phyloP scores from a whole-genome alignment of 352 stramenopile species.

The Pythium angustatum region DNA sequence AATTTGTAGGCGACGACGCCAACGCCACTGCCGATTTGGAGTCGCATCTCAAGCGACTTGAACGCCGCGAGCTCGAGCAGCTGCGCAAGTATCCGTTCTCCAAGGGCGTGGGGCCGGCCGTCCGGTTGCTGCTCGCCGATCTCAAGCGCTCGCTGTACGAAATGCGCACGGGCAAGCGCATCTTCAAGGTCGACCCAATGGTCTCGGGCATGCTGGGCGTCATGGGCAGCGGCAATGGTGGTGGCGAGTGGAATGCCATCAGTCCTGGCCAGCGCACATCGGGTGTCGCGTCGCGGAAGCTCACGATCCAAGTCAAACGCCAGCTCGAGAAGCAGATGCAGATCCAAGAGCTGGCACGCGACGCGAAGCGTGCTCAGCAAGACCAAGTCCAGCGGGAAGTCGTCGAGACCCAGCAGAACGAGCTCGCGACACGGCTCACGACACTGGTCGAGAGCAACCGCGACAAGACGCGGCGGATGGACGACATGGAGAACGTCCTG shows the following conservation, averaged over 20 bases:
- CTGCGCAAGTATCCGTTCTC: slow-evolving; percentile 66
- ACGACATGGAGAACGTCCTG: slow-evolving; percentile 60
- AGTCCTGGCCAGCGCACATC: neutral
- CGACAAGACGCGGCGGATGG: slow-evolving; percentile 56
- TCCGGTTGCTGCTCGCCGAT: slow-evolving; percentile 40
- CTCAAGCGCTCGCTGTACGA: slow-evolving; percentile 48
- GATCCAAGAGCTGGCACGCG: slow-evolving; percentile 15
- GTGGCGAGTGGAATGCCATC: neutral
- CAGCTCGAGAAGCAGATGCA: slow-evolving; percentile 54
- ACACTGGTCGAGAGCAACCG: slow-evolving; percentile 55
- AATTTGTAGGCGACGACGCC: neutral
- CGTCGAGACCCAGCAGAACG: slow-evolving; percentile 38
- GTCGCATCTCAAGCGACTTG: slow-evolving; percentile 22
- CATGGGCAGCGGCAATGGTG: slow-evolving; percentile 5
- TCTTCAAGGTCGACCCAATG: slow-evolving; percentile 58
- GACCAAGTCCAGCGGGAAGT: slow-evolving; percentile 31
- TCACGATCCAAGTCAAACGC: slow-evolving; percentile 43
- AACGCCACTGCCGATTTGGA: slow-evolving; percentile 32
- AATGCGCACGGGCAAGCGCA: slow-evolving; percentile 42
- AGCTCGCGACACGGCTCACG: slow-evolving; percentile 45
- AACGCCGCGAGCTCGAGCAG: slow-evolving; percentile 42
- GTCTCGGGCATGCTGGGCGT: slow-evolving; percentile 29
- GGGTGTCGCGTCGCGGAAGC: slow-evolving; percentile 43
- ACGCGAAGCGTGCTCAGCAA: slow-evolving; percentile 24
- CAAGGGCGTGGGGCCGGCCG: slow-evolving; percentile 36